phyloP scores from a whole-genome alignment of 306 rosid genomes.

The Castanea mollissima region DNA sequence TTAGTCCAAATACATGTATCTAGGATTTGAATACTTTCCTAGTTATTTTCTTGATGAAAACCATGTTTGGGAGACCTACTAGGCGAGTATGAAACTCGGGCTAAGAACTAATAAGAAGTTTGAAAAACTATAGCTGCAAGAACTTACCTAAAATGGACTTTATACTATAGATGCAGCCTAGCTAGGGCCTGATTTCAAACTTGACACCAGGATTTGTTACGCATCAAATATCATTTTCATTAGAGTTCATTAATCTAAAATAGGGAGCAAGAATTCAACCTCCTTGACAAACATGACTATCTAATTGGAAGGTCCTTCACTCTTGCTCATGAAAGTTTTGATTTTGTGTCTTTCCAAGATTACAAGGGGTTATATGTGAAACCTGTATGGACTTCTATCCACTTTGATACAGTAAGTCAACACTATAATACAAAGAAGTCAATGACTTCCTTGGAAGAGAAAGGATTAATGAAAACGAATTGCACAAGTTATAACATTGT shows the following conservation, averaged over 20 bases:
- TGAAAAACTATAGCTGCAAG: background rate
- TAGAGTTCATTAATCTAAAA: background rate
- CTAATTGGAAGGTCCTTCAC: background rate
- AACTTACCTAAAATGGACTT: conserved; percentile 2
- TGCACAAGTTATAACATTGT: too few relatives aligned
- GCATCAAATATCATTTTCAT: background rate
- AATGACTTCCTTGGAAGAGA: too few relatives aligned
- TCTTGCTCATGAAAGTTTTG: background rate
- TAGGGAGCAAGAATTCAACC: background rate
- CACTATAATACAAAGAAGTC: too few relatives aligned
- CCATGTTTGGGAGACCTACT: background rate
- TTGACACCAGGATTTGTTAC: background rate
- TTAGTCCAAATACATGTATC: background rate
- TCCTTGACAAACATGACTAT: background rate
- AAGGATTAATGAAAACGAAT: too few relatives aligned
- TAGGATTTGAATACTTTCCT: background rate
- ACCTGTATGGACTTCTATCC: too few relatives aligned
- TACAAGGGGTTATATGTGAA: background rate
- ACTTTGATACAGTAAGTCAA: too few relatives aligned
- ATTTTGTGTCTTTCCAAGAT: background rate
- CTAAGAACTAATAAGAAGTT: background rate
- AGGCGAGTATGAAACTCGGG: background rate
- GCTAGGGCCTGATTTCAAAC: background rate
- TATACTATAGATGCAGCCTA: too few relatives aligned
- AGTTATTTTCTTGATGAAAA: too few relatives aligned